Evolutionary conservation across 768 basidiomycete species (phyloP), one percentile per base, ranked within the genome.

Genomic region (Leccinum fibrillosum): DNA sequence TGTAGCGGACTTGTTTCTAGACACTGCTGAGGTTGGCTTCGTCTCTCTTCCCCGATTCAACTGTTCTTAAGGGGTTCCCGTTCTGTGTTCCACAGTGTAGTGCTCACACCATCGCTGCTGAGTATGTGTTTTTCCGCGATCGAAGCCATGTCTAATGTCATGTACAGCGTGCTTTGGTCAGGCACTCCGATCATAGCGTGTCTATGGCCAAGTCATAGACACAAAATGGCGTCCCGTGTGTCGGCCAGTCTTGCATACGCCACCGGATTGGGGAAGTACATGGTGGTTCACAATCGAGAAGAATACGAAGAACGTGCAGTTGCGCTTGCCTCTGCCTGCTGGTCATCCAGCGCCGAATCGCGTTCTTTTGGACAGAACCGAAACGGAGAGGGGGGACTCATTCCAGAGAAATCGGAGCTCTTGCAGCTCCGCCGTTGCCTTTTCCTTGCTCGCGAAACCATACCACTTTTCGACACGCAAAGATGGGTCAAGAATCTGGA

Each of bases 211-310:
- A 75, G 71, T 56, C 75, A 82, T 57, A 58, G 64, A 39, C 71
- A 78, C 61, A 82, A 80, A 64, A 82, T 82, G 79, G 77, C 75
- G 54, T 80, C 79, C 17, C 75, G 81, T 7, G 81, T 82, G 26
- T 80, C 74, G 3, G 78, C 81, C 21, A 79, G 78, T 59, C 76
- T 81, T 49, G 80, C 74, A 7, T 64, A 71, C 37, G 81, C 80
- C 3, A 82, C 81, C 1, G 80, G 79, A 12, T 70, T 79, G 58
- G 81, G 81, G 8, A 66, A 74, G 28, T 66, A 76, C 54, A 82
- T 82, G 81, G 72, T 78, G 25, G 81, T 80, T 42, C 55, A 66
- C 49, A 76, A 69, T 54, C 61, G 74, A 30, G 74, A 74, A 48
- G 79, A 77, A 59, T 82, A 82, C 58, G 80, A 80, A 63, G 70